These are phyloP conservation scores for Hypoxylon intermedium DNA, from an alignment of 495 filamentous ascomycete species.

Conservation along the genomic window DNA sequence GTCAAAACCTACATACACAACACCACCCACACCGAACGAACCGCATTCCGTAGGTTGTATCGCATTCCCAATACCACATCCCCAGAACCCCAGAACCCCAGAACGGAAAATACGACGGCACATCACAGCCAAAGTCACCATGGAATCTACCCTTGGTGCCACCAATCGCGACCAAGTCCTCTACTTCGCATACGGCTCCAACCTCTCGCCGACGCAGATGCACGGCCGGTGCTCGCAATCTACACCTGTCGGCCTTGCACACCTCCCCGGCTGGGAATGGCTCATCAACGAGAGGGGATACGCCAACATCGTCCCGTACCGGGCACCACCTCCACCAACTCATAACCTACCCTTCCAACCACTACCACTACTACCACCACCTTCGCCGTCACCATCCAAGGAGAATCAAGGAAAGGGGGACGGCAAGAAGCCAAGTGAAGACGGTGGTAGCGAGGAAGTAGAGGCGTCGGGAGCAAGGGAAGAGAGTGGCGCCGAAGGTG, in stretches of 20 bases:
- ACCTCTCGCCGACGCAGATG: conserved; percentile 53
- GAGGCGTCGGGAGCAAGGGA: too few relatives aligned
- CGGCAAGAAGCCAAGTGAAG: background rate
- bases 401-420: background rate
- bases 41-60: too few relatives aligned
- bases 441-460: background rate
- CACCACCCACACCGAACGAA: too few relatives aligned
- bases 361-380: background rate
- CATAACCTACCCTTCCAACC: background rate
- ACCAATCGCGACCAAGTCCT: background rate
- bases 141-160: background rate
- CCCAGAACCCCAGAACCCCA: too few relatives aligned
- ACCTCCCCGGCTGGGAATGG: conserved; percentile 50
- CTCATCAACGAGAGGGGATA: conserved; percentile 54
- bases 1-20: too few relatives aligned
- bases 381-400: too few relatives aligned
- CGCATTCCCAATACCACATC: too few relatives aligned
- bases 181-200: conserved; percentile 54
- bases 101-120: background rate
- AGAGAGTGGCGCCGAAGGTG: conserved; percentile 10
- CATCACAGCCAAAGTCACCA: background rate
- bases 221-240: conserved; percentile 46
- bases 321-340: background rate
- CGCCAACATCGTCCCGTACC: conserved; percentile 47
- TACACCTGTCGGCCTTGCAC: conserved; percentile 44